Percentiles rank a stretch among this genome's conserved stretches.
Conservation (phyloP, 306 rosid species). For the Vachellia pachyceras region DNA sequence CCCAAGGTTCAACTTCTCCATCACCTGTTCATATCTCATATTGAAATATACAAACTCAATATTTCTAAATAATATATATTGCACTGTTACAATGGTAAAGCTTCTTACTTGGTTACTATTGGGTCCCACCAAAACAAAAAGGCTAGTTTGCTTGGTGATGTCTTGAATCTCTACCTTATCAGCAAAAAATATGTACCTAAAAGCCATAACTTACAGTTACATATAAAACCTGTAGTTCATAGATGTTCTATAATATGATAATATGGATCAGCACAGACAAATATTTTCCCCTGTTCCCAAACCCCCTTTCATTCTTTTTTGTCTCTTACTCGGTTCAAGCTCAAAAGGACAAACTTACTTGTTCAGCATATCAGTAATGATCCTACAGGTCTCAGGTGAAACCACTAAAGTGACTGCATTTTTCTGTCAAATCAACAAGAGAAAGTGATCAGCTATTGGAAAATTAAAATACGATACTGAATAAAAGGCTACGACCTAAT, state of each 20-base stretch:
- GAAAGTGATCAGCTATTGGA: constrained; percentile 22
- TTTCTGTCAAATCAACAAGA: constrained; percentile 58
- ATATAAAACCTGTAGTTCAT: constrained; percentile 24
- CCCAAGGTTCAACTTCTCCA: constrained; percentile 79
- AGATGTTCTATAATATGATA: too few relatives aligned
- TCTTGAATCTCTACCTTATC: constrained; percentile 96
- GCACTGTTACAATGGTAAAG: constrained; percentile 4
- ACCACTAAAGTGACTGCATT: constrained; percentile 72
- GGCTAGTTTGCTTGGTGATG: constrained; percentile 77
- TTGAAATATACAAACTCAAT: constrained; percentile 29
- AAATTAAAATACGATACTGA: constrained; percentile 22
- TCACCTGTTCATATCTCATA: constrained; percentile 61
- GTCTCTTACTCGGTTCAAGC: background rate
- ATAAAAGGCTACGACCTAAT: constrained; percentile 24
- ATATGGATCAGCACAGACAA: constrained; percentile 33
- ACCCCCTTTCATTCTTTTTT: background rate
- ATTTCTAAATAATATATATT: constrained; percentile 9
- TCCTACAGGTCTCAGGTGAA: constrained; percentile 66
- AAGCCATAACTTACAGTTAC: constrained; percentile 21
- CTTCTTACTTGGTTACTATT: constrained; percentile 78
- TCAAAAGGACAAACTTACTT: constrained; percentile 56
- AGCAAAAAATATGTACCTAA: constrained; percentile 83
- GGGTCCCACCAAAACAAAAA: constrained; percentile 90
- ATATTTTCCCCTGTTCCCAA: background rate
- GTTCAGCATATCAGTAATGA: constrained; percentile 73